Base-by-base conservation (phyloP, 768 basidiomycete genomes). In the Phanerodontia chrysosporium region DNA sequence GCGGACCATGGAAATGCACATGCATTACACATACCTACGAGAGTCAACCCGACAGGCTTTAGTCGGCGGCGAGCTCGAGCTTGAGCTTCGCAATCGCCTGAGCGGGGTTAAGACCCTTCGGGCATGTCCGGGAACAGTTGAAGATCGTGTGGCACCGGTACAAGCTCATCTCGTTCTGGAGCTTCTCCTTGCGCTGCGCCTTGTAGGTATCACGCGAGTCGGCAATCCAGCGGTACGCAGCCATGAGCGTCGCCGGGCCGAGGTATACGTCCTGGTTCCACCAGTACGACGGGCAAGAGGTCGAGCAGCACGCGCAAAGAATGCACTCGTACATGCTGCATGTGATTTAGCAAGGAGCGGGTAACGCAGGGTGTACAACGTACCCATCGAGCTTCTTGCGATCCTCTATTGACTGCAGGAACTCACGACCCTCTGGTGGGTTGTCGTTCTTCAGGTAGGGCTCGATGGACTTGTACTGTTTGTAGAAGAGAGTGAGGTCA, bases 211-310 rank as follows among this genome's bases (percentile, higher is more conserved):
- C 96, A 66, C 96, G 80, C 49, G 93, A 96, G 71, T 98, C 96
- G 0, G 95, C 95, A 70, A 99, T 96, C 96, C 96, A 98, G 65
- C 95, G 80, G 75, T 98, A 97, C 0, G 94, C 93, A 67, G 94
- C 91, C 93, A 98, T 94, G 67, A 98, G 77, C 0, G 95, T 95
- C 1, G 96, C 96, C 6, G 96, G 96, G 35, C 96, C 95, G 42
- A 99, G 89, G 74, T 99, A 99, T 73, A 94, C 90, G 70, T 98
- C 95, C 75, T 95, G 93, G 77, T 98, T 98, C 96, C 96, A 98
- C 96, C 96, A 98, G 76, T 98, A 97, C 29, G 88, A 90, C 3
- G 96, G 96, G 82, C 96, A 99, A 45, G 90, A 91, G 0, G 96
- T 98, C 45, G 95, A 95, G 78, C 96, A 99, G 76, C 97, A 98